Evolutionary conservation across 176 grass and related monocot genomes (phyloP), one percentile per base, ranked within the genome.

Genomic region (Rhynchospora breviuscula): DNA sequence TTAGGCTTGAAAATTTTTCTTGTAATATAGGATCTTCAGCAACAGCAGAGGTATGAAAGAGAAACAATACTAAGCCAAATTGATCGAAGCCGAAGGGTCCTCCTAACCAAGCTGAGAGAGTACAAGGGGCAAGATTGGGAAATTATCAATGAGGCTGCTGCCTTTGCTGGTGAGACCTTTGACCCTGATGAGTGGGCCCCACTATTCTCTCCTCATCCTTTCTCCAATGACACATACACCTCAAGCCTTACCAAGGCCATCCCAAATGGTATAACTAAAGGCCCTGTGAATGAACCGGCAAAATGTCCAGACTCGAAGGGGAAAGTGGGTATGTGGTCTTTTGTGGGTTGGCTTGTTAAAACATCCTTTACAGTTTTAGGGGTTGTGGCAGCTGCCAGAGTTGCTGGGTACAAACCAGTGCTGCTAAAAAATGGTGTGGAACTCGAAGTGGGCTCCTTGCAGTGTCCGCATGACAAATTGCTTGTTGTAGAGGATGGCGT

Each of bases 61-160:
- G 95, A 95, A 84, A 84, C 88, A 2, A 86, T 91, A 18, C 79
- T 93, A 18, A 48, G 53, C 86, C 92, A 95, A 88, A 95, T 93
- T 74, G 95, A 95, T 53, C 82, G 75, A 2, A 98, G 95, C 73
- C 86, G 89, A 57, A 77, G 75, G 35, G 79, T 75, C 65, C 91
- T 98, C 13, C 87, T 95, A 26, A 68, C 63, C 70, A 93, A 95
- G 85, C 90, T 98, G 44, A 92, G 82, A 85, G 89, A 91, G 49
- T 95, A 93, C 88, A 93, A 91, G 75, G 90, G 95, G 2, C 78
- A 98, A 68, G 89, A 95, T 58, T 90, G 85, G 19, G 92, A 93
- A 14, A 89, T 90, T 18, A 95, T 98, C 76, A 88, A 95, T 0
- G 92, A 98, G 82, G 92, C 89, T 35, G 79, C 90, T 35, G 56